Conservation (phyloP, 352 stramenopile species). For the Plasmopara halstedii region DNA sequence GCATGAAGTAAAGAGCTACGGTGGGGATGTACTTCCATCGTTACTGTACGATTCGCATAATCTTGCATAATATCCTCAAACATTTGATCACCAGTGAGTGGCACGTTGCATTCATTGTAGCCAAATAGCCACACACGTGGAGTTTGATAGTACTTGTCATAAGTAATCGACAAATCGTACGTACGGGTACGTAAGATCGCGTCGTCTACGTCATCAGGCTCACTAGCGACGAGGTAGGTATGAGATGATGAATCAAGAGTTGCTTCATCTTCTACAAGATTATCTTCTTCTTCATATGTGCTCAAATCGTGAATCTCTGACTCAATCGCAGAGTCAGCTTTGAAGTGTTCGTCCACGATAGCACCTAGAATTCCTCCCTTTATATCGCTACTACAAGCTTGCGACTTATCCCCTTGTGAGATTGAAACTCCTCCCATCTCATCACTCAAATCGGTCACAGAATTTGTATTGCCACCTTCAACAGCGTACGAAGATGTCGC, state of each 20-base stretch:
- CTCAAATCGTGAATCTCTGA: constrained; percentile 40
- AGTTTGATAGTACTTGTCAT: constrained; percentile 99
- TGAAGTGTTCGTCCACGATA: constrained; percentile 72
- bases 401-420: constrained; percentile 31
- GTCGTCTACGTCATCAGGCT: constrained; percentile 85
- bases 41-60: constrained; percentile 99
- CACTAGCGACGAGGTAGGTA: constrained; percentile 56
- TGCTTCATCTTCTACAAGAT: constrained; percentile 62
- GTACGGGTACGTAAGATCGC: constrained; percentile 92
- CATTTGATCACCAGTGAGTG: constrained; percentile 89
- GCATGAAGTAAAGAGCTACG: constrained; percentile 82
- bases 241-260: constrained; percentile 19
- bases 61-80: constrained; percentile 99
- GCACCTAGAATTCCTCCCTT: constrained; percentile 40
- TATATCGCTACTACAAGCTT: background rate
- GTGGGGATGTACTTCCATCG: constrained; percentile 97
- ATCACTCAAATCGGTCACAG: constrained; percentile 37
- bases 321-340: constrained; percentile 8
- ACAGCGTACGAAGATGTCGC: constrained; percentile 72
- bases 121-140: constrained; percentile 98
- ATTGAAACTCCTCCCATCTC: constrained; percentile 64
- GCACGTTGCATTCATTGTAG: constrained; percentile 87
- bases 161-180: constrained; percentile 98
- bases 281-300: constrained; percentile 72
- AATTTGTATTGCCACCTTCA: constrained; percentile 16